Conservation (phyloP, 2,329 filamentous ascomycete species). For the Lachnellula subtilissima region DNA sequence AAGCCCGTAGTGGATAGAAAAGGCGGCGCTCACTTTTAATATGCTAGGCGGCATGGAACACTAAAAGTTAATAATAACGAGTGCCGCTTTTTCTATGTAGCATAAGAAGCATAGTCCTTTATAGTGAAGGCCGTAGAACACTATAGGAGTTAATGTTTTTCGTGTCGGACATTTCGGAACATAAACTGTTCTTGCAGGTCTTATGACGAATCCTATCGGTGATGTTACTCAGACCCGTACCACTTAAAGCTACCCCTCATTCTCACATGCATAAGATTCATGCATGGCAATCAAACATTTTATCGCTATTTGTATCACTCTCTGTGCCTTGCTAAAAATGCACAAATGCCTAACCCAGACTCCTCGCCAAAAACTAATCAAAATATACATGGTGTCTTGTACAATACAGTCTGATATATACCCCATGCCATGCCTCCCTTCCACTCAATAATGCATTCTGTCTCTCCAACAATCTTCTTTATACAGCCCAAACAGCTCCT, state of each 20-base stretch:
- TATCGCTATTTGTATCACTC: background rate
- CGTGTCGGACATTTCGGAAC: too few species aligned
- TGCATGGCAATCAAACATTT: background rate
- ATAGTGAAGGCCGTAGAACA: too few species aligned
- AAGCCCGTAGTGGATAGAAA: too few species aligned
- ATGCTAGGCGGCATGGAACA: too few species aligned
- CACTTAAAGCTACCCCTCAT: slow-evolving; percentile 10
- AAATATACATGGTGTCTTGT: slow-evolving; percentile 8
- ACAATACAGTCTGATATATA: slow-evolving; percentile 15
- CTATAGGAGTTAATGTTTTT: too few species aligned
- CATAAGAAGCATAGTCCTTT: too few species aligned
- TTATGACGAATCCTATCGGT: too few species aligned
- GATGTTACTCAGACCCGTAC: background rate
- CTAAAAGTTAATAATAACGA: too few species aligned
- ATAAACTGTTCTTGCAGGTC: too few species aligned
- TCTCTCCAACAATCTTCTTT: background rate
- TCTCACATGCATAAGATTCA: slow-evolving; percentile 3
- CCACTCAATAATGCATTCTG: background rate
- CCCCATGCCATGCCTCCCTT: background rate
- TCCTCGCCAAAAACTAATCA: background rate
- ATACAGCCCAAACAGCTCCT: background rate
- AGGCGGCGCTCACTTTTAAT: too few species aligned
- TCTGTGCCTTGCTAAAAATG: background rate
- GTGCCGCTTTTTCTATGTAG: too few species aligned
- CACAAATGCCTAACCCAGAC: slow-evolving; percentile 1